phyloP scores from a whole-genome alignment of 352 stramenopile species.

The Phytophthora kernoviae region DNA sequence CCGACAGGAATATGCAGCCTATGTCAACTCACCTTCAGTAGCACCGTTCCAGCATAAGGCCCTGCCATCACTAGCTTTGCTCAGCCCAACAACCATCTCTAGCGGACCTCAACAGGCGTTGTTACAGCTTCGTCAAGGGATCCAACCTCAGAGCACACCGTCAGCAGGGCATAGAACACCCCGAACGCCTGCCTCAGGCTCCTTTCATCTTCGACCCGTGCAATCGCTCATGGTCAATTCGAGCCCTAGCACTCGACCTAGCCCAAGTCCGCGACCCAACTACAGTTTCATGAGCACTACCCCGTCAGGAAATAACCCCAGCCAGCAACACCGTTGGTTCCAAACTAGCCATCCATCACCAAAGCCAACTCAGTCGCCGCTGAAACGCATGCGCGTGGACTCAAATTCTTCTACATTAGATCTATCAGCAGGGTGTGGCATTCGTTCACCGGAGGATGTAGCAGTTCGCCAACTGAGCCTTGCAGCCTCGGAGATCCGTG shows the following conservation, averaged over 20 bases:
- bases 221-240: conserved; percentile 44
- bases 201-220: conserved; percentile 54
- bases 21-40: conserved; percentile 17
- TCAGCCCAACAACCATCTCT: conserved; percentile 29
- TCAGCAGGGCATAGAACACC: conserved; percentile 20
- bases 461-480: conserved; percentile 70
- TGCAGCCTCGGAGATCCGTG: conserved; percentile 61
- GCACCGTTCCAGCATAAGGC: conserved; percentile 17
- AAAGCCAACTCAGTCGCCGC: conserved; percentile 20
- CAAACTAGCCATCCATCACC: conserved; percentile 28
- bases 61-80: conserved; percentile 28
- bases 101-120: conserved; percentile 33
- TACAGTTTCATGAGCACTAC: conserved; percentile 25
- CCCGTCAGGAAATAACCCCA: conserved; percentile 21
- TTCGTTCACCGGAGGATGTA: conserved; percentile 45
- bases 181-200: conserved; percentile 30
- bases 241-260: conserved; percentile 31
- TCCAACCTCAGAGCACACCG: conserved; percentile 22
- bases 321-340: conserved; percentile 32
- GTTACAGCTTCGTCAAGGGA: conserved; percentile 36
- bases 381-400: conserved; percentile 35
- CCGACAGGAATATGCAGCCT: conserved; percentile 12
- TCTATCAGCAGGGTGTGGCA: conserved; percentile 4
- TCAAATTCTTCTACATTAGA: conserved; percentile 17
- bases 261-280: conserved; percentile 28